Evolutionary conservation across 495 filamentous ascomycete species (phyloP).

Genomic region (Durotheca rogersii): DNA sequence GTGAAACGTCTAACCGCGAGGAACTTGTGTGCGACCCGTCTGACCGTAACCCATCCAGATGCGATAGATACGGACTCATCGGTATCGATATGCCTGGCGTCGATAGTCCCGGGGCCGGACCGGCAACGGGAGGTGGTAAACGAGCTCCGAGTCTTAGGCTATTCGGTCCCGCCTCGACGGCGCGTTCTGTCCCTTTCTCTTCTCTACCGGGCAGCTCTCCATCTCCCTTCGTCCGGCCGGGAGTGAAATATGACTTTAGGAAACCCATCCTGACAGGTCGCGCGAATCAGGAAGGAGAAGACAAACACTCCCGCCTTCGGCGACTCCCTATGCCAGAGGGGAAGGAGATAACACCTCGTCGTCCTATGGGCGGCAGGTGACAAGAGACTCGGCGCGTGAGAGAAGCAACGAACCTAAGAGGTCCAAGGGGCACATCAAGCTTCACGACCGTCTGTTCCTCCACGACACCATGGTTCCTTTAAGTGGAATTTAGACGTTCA

Average conservation of each 20-base stretch:
- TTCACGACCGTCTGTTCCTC: slow-evolving; percentile 12
- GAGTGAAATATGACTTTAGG: slow-evolving; percentile 36
- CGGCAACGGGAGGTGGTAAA: neutral
- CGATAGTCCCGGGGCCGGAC: slow-evolving; percentile 6
- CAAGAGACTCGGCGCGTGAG: neutral
- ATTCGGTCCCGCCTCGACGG: slow-evolving; percentile 1
- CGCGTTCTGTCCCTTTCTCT: slow-evolving; percentile 3
- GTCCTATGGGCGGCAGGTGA: neutral
- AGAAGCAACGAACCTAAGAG: neutral
- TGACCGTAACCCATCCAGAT: neutral
- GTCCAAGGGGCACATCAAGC: slow-evolving; percentile 9
- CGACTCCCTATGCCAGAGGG: neutral
- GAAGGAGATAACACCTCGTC: neutral
- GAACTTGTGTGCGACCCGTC: neutral
- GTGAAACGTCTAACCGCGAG: slow-evolving; percentile 1
- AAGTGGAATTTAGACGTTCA: slow-evolving; percentile 3
- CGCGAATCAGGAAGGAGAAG: slow-evolving; percentile 10
- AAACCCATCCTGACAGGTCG: slow-evolving; percentile 27
- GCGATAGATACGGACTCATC: neutral
- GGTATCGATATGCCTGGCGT: slow-evolving; percentile 8
- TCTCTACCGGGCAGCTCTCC: slow-evolving; percentile 16
- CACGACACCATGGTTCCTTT: slow-evolving; percentile 17
- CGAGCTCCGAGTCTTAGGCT: neutral
- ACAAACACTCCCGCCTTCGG: slow-evolving; percentile 14
- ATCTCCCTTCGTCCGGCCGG: slow-evolving; percentile 20